Evolutionary conservation across 2,329 filamentous ascomycete genomes (phyloP).

Genomic region (Colletotrichum sojae): DNA sequence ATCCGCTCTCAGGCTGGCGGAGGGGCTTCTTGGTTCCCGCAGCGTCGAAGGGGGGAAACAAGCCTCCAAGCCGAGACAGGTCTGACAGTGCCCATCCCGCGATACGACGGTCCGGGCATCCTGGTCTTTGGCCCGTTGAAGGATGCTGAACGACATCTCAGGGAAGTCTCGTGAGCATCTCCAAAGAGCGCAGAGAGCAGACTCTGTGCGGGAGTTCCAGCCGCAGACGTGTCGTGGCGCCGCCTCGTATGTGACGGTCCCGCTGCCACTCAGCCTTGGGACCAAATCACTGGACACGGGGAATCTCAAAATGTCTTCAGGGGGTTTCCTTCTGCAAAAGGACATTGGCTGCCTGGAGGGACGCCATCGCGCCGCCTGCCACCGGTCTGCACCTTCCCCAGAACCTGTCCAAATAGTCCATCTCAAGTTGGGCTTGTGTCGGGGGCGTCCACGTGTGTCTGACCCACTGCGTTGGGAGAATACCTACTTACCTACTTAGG

Average conservation of each 20-base stretch:
- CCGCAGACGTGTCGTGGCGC: constrained; percentile 16
- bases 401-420: not conserved
- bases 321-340: not conserved
- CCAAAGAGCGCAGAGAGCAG: not conserved
- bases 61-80: constrained; percentile 1
- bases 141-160: not conserved
- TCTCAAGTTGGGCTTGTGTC: not conserved
- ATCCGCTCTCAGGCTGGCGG: constrained; percentile 3
- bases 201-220: constrained; percentile 4
- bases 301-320: not conserved
- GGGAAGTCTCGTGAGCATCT: not conserved
- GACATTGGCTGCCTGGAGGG: not conserved
- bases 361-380: not conserved
- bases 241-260: constrained; percentile 10
- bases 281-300: not conserved
- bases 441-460: not conserved
- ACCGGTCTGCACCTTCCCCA: constrained; percentile 12
- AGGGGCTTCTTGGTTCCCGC: not conserved
- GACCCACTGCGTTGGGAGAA: not conserved
- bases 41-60: constrained; percentile 7
- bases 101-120: constrained; percentile 1
- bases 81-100: constrained; percentile 1
- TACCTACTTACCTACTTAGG: not conserved
- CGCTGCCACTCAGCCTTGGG: not conserved
- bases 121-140: not conserved